These are phyloP conservation scores for Apiospora aurea DNA, from an alignment of 2,329 filamentous ascomycete species.

Conservation along the genomic window DNA sequence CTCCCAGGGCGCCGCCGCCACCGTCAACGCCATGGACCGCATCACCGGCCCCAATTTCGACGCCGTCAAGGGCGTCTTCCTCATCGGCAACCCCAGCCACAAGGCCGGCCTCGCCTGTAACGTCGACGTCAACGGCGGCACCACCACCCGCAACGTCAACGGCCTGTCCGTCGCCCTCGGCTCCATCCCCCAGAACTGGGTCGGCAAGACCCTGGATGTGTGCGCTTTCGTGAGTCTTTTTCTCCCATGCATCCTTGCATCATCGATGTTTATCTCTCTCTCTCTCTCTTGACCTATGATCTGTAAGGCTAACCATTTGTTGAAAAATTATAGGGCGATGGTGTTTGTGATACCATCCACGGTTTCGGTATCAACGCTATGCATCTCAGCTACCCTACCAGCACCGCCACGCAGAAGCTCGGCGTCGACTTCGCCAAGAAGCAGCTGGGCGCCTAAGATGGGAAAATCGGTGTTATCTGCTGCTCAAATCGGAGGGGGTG, in stretches of 20 bases:
- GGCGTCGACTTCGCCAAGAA: constrained; percentile 4
- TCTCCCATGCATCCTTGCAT: too few relatives aligned
- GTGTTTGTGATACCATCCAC: constrained; percentile 19
- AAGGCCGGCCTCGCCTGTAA: constrained; percentile 28
- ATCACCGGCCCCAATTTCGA: constrained; percentile 23
- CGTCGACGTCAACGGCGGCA: constrained; percentile 25
- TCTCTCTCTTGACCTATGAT: too few relatives aligned
- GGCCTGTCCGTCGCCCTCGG: constrained; percentile 23
- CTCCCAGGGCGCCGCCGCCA: constrained; percentile 28
- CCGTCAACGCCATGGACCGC: constrained; percentile 24
- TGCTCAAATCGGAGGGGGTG: too few relatives aligned
- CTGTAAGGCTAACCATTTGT: background rate
- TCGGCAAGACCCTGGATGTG: constrained; percentile 27
- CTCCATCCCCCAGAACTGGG: constrained; percentile 25
- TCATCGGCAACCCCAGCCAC: constrained; percentile 28
- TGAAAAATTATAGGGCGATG: background rate
- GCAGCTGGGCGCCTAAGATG: background rate
- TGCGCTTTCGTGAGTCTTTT: constrained; percentile 25
- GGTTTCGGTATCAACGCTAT: constrained; percentile 12
- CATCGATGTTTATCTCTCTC: too few relatives aligned
- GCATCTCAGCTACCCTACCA: constrained; percentile 12
- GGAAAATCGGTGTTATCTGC: background rate
- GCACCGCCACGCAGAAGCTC: background rate
- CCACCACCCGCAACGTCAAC: constrained; percentile 26
- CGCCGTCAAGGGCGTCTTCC: constrained; percentile 27